phyloP scores from a whole-genome alignment of 805 yeast genomes.

The Pichia scutulata region DNA sequence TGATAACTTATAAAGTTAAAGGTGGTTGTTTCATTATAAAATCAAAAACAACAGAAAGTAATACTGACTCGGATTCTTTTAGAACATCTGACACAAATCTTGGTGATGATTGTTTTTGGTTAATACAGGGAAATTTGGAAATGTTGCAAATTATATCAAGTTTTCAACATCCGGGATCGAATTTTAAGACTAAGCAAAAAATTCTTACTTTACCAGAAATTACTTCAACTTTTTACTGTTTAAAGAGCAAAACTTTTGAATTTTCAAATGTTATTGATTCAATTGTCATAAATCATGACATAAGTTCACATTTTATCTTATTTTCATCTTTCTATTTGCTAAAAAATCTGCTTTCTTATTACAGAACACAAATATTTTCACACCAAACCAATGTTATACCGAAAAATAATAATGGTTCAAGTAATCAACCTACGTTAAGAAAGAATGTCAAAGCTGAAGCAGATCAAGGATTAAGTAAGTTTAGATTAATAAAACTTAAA shows the following conservation, averaged over 20 bases:
- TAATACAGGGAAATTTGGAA: neutral
- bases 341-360: slow-evolving; percentile 28
- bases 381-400: neutral
- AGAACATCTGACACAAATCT: slow-evolving; percentile 3
- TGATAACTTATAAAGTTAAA: neutral
- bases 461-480: neutral
- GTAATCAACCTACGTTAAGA: neutral
- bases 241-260: slow-evolving; percentile 6
- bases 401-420: neutral
- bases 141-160: neutral
- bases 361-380: neutral
- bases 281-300: slow-evolving; percentile 22
- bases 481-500: slow-evolving; percentile 4
- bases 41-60: neutral
- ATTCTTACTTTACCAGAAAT: slow-evolving; percentile 7
- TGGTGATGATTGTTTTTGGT: slow-evolving; percentile 12
- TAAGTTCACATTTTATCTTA: slow-evolving; percentile 38
- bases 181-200: neutral
- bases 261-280: slow-evolving; percentile 1
- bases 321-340: slow-evolving; percentile 39
- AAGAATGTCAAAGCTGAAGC: neutral
- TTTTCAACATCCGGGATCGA: neutral
- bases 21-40: neutral
- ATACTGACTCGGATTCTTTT: slow-evolving; percentile 3
- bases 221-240: slow-evolving; percentile 3